Base-by-base conservation (phyloP, 2,329 filamentous ascomycete genomes). In the Dryadomyces sulphureus region DNA sequence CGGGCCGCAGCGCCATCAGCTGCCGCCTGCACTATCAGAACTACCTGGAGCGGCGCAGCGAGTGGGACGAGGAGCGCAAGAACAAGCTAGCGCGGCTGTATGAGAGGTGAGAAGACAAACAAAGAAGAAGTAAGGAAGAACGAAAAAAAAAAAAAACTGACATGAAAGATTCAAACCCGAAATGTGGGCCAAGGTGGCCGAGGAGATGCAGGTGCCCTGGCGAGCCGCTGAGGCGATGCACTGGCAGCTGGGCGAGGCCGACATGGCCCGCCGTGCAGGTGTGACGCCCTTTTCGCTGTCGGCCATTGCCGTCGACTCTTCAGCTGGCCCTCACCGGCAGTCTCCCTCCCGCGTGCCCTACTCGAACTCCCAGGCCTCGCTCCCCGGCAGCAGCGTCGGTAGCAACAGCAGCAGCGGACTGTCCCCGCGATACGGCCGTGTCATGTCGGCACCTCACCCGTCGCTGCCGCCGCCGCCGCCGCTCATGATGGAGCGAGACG, bases 51-150 rank as follows among this genome's bases (percentile, higher is more conserved):
- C 77, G 88, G 57, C 75, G 88, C 48, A 88, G 85, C 56, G 87
- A 94, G 60, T 96, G 90, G 89, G 88, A 95, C 57, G 92, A 96
- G 59, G 90, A 96, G 62, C 84, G 87, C 60, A 96, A 95, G 68
- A 94, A 95, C 65, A 95, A 94, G 67, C 79, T 96, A 43, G 90
- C 90, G 34, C 76, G 89, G 56, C 73, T 96, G 38, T 96, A 96
- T 62, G 89, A 95, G 67, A 85, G 92, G 90, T 95, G 74, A 56
- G 74, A 39, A 11, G 40, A 27, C 3, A n/a, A 7, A n/a, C 34
- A 36, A 40, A 27, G 5, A 11, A 24, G 7, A 20, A 38, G 25
- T 30, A 42, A 25, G 24, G 25, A 32, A 27, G 46, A 20, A 14
- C 19, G n/a, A 4, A 19, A 38, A 12, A 41, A 16, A 9, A 35